phyloP scores from a whole-genome alignment of 345 rosid species.

The Jatropha curcas region DNA sequence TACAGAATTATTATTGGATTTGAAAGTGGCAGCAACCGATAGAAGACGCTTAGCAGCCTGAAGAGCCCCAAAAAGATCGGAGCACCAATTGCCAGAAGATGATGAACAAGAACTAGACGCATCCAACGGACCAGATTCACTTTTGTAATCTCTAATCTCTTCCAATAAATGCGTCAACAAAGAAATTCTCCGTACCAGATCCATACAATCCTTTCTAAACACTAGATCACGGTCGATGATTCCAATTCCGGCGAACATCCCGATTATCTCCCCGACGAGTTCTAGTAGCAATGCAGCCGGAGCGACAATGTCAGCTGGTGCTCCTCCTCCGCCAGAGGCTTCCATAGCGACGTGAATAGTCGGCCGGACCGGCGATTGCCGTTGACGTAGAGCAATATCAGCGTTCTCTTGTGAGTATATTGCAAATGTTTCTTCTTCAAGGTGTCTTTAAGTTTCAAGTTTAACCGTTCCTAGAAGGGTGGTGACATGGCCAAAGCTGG shows the following conservation, averaged over 20 bases:
- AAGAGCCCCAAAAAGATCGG: constrained; percentile 58
- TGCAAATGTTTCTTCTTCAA: too few species aligned
- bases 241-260: not conserved
- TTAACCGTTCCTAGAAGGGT: not conserved
- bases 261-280: constrained; percentile 23
- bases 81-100: constrained; percentile 52
- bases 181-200: constrained; percentile 76
- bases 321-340: not conserved
- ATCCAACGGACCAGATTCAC: constrained; percentile 18
- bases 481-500: constrained; percentile 14
- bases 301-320: not conserved
- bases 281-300: constrained; percentile 16
- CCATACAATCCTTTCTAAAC: constrained; percentile 72
- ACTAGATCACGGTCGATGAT: constrained; percentile 17
- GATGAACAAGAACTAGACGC: constrained; percentile 21
- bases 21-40: constrained; percentile 34
- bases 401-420: too few species aligned
- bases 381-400: not conserved
- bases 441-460: too few species aligned
- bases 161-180: constrained; percentile 75
- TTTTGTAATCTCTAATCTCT: constrained; percentile 54
- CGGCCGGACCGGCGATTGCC: not conserved
- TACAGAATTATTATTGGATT: constrained; percentile 54
- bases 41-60: constrained; percentile 64
- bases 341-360: not conserved